Conservation (phyloP, 176 grass and related monocot genomes). For the Olyra latifolia region DNA sequence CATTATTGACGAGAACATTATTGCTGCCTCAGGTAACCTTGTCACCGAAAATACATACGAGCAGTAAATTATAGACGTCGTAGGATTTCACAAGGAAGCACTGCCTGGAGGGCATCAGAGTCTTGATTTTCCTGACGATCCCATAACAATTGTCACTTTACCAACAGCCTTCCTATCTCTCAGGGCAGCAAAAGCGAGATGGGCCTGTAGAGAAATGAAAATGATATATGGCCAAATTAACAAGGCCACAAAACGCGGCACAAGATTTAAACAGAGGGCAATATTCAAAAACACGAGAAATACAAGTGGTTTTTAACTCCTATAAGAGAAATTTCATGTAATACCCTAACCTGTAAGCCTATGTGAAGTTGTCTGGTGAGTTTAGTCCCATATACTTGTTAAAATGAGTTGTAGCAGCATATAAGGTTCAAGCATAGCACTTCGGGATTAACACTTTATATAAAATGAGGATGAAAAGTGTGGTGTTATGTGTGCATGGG, state of each 20-base stretch:
- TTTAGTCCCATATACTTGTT: too few relatives aligned
- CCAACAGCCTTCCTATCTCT: conserved; percentile 84
- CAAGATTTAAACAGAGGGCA: not conserved
- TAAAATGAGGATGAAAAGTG: too few relatives aligned
- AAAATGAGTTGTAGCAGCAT: too few relatives aligned
- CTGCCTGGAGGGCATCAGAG: conserved; percentile 34
- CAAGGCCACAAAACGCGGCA: not conserved
- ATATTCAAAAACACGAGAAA: not conserved
- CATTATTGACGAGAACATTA: conserved; percentile 13
- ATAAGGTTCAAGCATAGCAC: too few relatives aligned
- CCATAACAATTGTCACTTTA: conserved; percentile 81
- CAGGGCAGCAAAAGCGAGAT: conserved; percentile 77
- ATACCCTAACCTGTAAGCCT: too few relatives aligned
- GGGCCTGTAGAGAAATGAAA: conserved; percentile 49
- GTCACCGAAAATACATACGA: not conserved
- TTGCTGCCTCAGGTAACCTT: not conserved
- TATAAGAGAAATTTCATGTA: not conserved
- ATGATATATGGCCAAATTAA: conserved; percentile 1
- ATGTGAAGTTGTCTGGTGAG: too few relatives aligned
- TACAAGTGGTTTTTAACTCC: not conserved
- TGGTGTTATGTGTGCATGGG: too few relatives aligned
- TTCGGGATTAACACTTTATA: too few relatives aligned
- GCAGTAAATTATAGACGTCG: not conserved
- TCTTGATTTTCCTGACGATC: conserved; percentile 53
- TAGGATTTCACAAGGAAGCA: not conserved